Percentiles rank a stretch among this genome's conserved stretches.
Conservation (phyloP, 495 filamentous ascomycete genomes). For the Neurospora sp. region DNA sequence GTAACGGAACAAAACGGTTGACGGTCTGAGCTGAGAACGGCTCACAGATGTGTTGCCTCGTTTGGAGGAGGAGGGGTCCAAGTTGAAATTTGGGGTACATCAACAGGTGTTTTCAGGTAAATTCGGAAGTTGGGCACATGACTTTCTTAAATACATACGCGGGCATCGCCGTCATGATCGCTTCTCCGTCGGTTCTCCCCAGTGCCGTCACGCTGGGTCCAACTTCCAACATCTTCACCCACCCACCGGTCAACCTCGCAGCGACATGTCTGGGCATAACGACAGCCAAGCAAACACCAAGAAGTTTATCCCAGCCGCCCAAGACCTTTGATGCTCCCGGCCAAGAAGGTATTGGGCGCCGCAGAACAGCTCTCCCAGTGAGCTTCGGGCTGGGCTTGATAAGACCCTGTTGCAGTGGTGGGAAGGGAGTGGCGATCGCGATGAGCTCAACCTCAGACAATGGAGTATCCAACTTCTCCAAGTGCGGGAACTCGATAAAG, state of each 20-base stretch:
- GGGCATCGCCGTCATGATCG: background rate
- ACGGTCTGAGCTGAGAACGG: background rate
- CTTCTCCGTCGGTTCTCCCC: background rate
- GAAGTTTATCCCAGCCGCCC: conserved; percentile 16
- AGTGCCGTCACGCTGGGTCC: background rate
- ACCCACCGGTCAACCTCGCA: background rate
- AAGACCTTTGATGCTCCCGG: background rate
- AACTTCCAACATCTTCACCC: conserved; percentile 2
- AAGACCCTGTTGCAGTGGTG: background rate
- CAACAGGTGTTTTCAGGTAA: background rate
- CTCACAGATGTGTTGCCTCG: background rate
- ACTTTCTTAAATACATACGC: background rate
- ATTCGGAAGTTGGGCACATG: background rate
- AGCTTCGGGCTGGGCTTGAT: background rate
- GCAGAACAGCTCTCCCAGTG: background rate
- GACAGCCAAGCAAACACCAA: conserved; percentile 21
- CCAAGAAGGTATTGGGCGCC: background rate
- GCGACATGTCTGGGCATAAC: background rate
- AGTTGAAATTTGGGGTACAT: background rate
- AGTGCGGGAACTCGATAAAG: background rate
- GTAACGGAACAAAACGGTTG: background rate
- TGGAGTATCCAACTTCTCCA: background rate
- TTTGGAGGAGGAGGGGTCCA: background rate
- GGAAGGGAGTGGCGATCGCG: background rate
- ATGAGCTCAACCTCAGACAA: background rate